Conservation (phyloP, 257 asterid genomes). For the Solanum chilense region DNA sequence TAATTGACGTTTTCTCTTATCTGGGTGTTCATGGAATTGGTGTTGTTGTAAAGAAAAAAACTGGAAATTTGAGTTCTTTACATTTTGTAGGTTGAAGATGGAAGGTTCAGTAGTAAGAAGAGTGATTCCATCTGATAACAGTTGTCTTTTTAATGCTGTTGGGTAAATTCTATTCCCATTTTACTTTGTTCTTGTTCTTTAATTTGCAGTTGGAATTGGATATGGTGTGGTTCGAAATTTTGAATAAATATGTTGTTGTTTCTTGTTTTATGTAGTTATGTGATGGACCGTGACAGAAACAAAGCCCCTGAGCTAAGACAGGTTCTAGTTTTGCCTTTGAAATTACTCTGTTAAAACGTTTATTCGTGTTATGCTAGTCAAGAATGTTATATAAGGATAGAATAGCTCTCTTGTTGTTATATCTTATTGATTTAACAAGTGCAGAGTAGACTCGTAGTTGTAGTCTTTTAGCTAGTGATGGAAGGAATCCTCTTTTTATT, state of each 20-base stretch:
- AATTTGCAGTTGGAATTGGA: not conserved
- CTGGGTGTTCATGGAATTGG: not conserved
- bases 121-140: slow-evolving; percentile 90
- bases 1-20: not conserved
- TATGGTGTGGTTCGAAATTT: not conserved
- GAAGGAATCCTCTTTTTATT: not conserved
- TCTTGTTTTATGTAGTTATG: slow-evolving; percentile 45
- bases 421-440: not conserved
- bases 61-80: not conserved
- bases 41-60: not conserved
- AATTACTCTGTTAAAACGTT: not conserved
- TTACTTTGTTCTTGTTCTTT: not conserved
- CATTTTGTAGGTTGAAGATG: slow-evolving; percentile 23
- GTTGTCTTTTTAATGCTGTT: slow-evolving; percentile 96
- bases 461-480: not conserved
- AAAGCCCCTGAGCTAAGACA: slow-evolving; percentile 87
- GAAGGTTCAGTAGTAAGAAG: slow-evolving; percentile 72
- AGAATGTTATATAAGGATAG: not conserved
- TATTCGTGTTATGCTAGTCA: not conserved
- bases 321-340: slow-evolving; percentile 26
- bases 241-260: not conserved
- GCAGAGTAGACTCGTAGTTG: not conserved
- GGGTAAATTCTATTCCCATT: slow-evolving; percentile 42
- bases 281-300: slow-evolving; percentile 80
- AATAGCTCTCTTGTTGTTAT: not conserved